Base-by-base conservation (phyloP, 306 rosid species). In the Trifolium repens region DNA sequence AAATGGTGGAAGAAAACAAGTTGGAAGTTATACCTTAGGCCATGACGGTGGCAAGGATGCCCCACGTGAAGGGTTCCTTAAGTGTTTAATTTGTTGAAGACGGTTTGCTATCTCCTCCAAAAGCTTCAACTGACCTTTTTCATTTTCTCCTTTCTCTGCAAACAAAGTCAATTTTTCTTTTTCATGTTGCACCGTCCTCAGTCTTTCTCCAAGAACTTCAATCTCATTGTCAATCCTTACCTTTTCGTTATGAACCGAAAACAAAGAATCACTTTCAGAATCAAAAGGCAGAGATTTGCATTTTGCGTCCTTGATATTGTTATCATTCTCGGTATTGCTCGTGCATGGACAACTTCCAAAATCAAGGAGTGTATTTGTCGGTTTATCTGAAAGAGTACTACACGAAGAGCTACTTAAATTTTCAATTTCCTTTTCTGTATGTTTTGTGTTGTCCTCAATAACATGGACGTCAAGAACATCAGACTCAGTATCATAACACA, bases 381-480 rank as follows among this genome's bases (percentile, higher is more conserved):
- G 59, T 66, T 65, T 86, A 50, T 78, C 52, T 32, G 73, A 55
- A 74, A 85, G 55, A 73, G 69, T 66, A 65, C 72, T 72, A 65
- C 50, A 16, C 15, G 79, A 80, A 42, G 71, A 72, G 62, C 77
- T 73, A 40, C 68, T 82, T 42, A 64, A 74, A 59, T 70, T 81
- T 60, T 74, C 79, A 67, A 19, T 81, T 53, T 78, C 81, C 50
- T 79, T 79, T 75, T 82, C 78, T 73, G 59, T 66, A 35, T 43
- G 57, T 78, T 85, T 79, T 47, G 80, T 52, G 77, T 81, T 85
- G 68, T 88, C 89, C 44, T 88, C 93, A 44, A 89, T 73, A 50
- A 88, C 94, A 88, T 88, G 91, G 30, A 86, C 83, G 80, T 86
- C 97, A 57, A 87, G 83, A 82, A 90, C 86, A 78, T 78, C 82